A percentile compares a stretch with the other conserved stretches of the same genome.
phyloP scores from a whole-genome alignment of 148 eudicot species.

The Rhododendron simsii region DNA sequence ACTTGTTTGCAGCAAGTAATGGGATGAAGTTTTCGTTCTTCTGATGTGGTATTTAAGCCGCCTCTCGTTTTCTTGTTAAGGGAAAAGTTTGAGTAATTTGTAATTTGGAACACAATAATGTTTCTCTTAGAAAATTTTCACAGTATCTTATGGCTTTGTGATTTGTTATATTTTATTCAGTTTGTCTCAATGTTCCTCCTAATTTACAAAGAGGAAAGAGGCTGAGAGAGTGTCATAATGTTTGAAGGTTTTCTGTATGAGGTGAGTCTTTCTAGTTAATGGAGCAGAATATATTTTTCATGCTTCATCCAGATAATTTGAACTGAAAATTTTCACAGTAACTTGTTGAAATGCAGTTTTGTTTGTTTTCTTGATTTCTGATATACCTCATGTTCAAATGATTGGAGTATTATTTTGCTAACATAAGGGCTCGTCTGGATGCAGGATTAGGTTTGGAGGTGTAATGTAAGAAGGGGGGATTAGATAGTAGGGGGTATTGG shows the following conservation, averaged over 20 bases:
- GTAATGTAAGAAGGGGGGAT: no score
- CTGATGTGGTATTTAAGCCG: conserved; percentile 34
- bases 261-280: background rate
- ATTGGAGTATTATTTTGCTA: background rate
- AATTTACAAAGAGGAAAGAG: conserved; percentile 18
- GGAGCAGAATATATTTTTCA: background rate
- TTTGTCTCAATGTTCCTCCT: conserved; percentile 15
- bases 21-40: conserved; percentile 81
- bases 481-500: no score
- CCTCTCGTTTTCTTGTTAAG: conserved; percentile 4
- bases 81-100: conserved; percentile 40
- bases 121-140: conserved; percentile 21
- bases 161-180: conserved; percentile 8
- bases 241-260: conserved; percentile 11
- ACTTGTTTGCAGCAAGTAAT: conserved; percentile 76
- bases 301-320: background rate
- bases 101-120: conserved; percentile 51
- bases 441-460: no score
- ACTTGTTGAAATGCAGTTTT: background rate
- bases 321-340: background rate
- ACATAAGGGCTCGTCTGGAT: no score
- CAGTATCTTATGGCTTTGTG: conserved; percentile 11
- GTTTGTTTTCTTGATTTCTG: background rate
- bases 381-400: background rate
- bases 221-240: conserved; percentile 15